phyloP scores from a whole-genome alignment of 306 rosid species.

The Betula pendula region DNA sequence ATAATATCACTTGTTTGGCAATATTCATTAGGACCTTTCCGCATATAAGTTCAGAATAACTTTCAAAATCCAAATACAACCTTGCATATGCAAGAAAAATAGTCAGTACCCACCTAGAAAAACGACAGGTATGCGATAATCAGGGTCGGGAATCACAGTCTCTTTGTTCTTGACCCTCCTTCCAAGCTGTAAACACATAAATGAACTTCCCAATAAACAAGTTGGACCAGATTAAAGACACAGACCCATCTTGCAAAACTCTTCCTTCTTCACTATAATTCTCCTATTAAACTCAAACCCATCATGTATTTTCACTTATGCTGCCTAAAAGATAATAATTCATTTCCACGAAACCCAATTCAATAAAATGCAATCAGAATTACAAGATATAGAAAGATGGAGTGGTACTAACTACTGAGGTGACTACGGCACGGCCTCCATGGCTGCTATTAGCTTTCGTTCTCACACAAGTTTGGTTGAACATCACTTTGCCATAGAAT shows the following conservation, averaged over 20 bases:
- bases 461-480: conserved; percentile 32
- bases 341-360: neutral
- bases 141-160: conserved; percentile 88
- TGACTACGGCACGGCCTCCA: conserved; percentile 55
- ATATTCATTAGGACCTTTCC: neutral
- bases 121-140: conserved; percentile 86
- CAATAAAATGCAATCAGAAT: neutral
- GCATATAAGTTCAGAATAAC: neutral
- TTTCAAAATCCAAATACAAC: conserved; percentile 20
- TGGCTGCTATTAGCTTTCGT: conserved; percentile 32
- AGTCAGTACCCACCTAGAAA: conserved; percentile 64
- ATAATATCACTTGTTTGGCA: neutral
- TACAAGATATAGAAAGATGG: conserved; percentile 29
- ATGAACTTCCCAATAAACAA: conserved; percentile 29
- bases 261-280: neutral
- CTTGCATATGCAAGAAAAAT: conserved; percentile 21
- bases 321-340: neutral
- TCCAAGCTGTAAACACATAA: conserved; percentile 60
- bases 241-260: conserved; percentile 7
- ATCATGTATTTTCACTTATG: neutral
- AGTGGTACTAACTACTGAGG: conserved; percentile 60
- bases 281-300: neutral
- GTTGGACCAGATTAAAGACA: conserved; percentile 1
- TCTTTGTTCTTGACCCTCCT: conserved; percentile 53
- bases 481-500: conserved; percentile 46